A percentile compares a stretch with the other conserved stretches of the same genome.
These are phyloP conservation scores for Typha latifolia DNA, from an alignment of 176 grass and related monocot species.

Conservation along the genomic window DNA sequence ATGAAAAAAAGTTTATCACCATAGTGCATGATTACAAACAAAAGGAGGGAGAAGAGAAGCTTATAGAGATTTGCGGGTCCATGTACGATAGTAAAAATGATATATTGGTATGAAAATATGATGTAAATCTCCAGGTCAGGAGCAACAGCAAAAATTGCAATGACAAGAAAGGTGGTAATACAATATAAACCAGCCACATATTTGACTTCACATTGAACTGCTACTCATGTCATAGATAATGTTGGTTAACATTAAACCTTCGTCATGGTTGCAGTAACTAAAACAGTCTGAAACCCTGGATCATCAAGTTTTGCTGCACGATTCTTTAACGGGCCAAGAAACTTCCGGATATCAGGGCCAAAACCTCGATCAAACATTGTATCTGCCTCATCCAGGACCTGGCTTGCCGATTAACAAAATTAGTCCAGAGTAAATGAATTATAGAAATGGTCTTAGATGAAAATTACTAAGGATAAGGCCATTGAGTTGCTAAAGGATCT, in stretches of 20 bases:
- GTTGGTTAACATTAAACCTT: conserved; percentile 37
- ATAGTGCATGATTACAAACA: too few relatives aligned
- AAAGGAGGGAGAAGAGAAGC: too few relatives aligned
- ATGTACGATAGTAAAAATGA: too few relatives aligned
- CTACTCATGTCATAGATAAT: neutral
- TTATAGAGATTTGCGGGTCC: too few relatives aligned
- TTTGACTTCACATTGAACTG: neutral
- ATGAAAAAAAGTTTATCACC: too few relatives aligned
- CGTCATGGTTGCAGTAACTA: conserved; percentile 87
- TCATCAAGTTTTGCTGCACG: conserved; percentile 60
- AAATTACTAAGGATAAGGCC: neutral
- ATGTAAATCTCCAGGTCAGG: too few relatives aligned
- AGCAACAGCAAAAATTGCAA: too few relatives aligned
- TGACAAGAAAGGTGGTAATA: too few relatives aligned
- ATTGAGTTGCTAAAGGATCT: neutral
- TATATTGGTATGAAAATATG: too few relatives aligned
- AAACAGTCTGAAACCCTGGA: conserved; percentile 86
- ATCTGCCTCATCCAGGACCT: conserved; percentile 98
- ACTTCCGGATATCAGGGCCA: conserved; percentile 76
- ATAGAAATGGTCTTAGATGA: neutral
- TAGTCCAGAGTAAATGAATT: conserved; percentile 5
- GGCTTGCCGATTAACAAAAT: neutral
- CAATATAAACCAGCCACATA: too few relatives aligned
- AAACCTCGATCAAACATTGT: conserved; percentile 99
- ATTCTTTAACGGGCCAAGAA: conserved; percentile 81